Conservation (phyloP, 2,329 filamentous ascomycete genomes). For the Pezizomycotina sp. region DNA sequence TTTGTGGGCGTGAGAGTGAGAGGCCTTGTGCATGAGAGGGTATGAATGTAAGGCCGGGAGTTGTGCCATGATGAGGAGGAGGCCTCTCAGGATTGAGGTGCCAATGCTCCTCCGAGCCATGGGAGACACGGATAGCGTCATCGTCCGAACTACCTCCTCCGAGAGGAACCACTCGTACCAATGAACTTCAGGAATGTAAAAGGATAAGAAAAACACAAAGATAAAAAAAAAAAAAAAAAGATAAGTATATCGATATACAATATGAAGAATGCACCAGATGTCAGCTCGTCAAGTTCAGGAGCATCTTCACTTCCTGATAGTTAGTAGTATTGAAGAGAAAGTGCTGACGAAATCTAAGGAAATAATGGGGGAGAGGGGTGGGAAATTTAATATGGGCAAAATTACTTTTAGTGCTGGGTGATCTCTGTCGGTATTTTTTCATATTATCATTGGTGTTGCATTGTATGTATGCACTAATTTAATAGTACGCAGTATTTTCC, state of each 20-base stretch:
- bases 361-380: background rate
- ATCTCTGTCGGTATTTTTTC: no score
- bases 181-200: background rate
- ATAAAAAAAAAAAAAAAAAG: conserved; percentile 3
- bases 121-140: conserved; percentile 8
- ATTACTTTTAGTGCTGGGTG: no score
- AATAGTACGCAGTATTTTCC: no score
- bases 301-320: no score
- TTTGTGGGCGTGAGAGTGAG: conserved; percentile 7
- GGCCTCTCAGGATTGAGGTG: conserved; percentile 7
- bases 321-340: no score
- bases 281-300: no score
- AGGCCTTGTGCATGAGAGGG: conserved; percentile 5
- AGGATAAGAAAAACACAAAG: conserved; percentile 1
- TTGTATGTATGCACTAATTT: no score
- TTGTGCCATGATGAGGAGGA: conserved; percentile 14
- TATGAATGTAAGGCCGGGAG: conserved; percentile 16
- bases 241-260: conserved; percentile 1
- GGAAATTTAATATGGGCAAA: background rate
- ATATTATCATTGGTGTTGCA: no score
- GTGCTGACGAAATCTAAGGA: no score
- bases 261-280: no score
- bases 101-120: conserved; percentile 1
- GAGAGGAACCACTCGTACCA: background rate
- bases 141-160: conserved; percentile 2